Evolutionary conservation across 139 green algal species (phyloP).

Genomic region (Chlorella sorokiniana): DNA sequence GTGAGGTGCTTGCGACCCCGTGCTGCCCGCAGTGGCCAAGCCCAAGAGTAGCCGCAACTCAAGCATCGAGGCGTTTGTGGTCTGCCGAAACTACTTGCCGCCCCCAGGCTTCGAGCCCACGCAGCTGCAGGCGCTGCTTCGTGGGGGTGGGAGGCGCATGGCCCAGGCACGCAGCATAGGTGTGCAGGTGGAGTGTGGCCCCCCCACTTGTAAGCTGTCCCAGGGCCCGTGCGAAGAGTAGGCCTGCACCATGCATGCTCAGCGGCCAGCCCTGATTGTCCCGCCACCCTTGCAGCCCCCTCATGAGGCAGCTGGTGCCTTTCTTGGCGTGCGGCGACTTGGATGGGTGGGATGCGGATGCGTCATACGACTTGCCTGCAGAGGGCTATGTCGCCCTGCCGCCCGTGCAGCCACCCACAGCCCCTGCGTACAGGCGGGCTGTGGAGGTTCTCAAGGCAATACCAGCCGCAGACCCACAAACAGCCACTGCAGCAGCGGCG

Average conservation of each 20-base stretch:
- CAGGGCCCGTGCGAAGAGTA: too few relatives aligned
- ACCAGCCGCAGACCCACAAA: background rate
- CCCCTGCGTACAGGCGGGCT: constrained; percentile 83
- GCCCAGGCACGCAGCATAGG: constrained; percentile 17
- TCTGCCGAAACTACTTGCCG: constrained; percentile 83
- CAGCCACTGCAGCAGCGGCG: background rate
- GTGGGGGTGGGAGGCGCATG: constrained; percentile 30
- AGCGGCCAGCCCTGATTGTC: background rate
- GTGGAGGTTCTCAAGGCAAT: constrained; percentile 42
- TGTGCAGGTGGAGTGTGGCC: background rate
- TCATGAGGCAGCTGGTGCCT: constrained; percentile 66
- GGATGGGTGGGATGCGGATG: constrained; percentile 89
- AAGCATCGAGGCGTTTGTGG: constrained; percentile 96
- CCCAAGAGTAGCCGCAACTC: constrained; percentile 92
- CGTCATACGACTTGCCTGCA: constrained; percentile 78
- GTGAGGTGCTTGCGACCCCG: background rate
- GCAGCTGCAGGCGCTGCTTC: constrained; percentile 58
- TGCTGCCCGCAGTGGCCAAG: constrained; percentile 74
- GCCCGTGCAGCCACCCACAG: constrained; percentile 88
- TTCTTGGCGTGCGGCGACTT: constrained; percentile 97
- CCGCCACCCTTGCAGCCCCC: background rate
- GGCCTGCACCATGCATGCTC: too few relatives aligned
- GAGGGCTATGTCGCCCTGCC: constrained; percentile 59
- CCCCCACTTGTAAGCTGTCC: too few relatives aligned
- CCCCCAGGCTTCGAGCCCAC: constrained; percentile 72